phyloP scores from a whole-genome alignment of 2,329 filamentous ascomycete genomes.

The Emmonsiellopsis sp. region DNA sequence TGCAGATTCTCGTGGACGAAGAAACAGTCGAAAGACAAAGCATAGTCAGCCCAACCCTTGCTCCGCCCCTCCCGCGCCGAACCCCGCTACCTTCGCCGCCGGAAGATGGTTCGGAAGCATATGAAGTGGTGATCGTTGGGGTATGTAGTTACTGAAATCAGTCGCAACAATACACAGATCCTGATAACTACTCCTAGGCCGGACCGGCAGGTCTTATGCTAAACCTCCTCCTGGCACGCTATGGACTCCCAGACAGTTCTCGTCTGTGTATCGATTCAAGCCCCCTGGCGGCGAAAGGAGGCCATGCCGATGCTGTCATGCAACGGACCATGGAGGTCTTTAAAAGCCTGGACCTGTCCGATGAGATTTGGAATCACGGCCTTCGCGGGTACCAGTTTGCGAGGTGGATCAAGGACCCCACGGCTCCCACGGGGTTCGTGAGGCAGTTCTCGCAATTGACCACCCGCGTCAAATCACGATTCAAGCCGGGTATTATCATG shows the following conservation, averaged over 20 bases:
- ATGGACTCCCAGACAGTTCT: conserved; percentile 32
- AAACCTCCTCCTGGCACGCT: conserved; percentile 32
- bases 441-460: conserved; percentile 27
- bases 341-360: conserved; percentile 28
- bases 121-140: conserved; percentile 34
- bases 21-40: background rate
- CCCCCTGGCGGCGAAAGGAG: conserved; percentile 27
- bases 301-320: conserved; percentile 35
- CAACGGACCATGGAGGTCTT: conserved; percentile 36
- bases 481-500: conserved; percentile 48
- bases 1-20: background rate
- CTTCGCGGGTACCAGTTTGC: conserved; percentile 51
- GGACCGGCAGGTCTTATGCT: conserved; percentile 37
- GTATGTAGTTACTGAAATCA: conserved; percentile 11
- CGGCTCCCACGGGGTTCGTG: background rate
- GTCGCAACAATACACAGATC: background rate
- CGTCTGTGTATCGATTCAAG: conserved; percentile 36
- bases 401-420: conserved; percentile 22
- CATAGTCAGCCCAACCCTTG: conserved; percentile 15
- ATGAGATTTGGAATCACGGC: conserved; percentile 25
- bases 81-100: conserved; percentile 12
- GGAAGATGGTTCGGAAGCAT: conserved; percentile 17
- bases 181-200: conserved; percentile 16
- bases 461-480: conserved; percentile 30
- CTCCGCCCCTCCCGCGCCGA: conserved; percentile 26